Evolutionary conservation across 345 rosid genomes (phyloP).

Genomic region (Eucalyptus urophylla): DNA sequence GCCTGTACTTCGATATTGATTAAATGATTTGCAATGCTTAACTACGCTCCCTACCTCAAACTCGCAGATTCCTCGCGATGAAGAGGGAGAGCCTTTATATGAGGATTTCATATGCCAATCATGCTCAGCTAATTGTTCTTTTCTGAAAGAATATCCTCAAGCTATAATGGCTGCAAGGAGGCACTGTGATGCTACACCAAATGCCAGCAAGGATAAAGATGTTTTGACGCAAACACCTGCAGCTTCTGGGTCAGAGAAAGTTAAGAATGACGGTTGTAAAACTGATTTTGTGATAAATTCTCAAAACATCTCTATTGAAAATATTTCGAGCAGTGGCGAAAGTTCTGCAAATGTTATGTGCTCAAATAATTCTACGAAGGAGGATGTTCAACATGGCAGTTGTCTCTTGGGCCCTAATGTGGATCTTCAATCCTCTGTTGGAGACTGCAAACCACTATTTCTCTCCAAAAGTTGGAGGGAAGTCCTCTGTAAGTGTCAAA

Average conservation of each 20-base stretch:
- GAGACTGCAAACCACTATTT: slow-evolving; percentile 55
- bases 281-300: not conserved
- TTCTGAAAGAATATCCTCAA: slow-evolving; percentile 53
- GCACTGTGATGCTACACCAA: slow-evolving; percentile 5
- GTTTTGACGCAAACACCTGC: slow-evolving; percentile 24
- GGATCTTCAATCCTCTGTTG: slow-evolving; percentile 1
- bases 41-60: not conserved
- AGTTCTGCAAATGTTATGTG: slow-evolving; percentile 22
- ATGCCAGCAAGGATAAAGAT: slow-evolving; percentile 31
- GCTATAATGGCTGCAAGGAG: slow-evolving; percentile 38
- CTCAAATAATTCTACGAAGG: slow-evolving; percentile 3
- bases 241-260: slow-evolving; percentile 19
- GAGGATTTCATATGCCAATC: slow-evolving; percentile 82
- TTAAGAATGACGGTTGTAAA: slow-evolving; percentile 15
- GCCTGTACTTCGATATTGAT: not conserved
- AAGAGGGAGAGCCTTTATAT: slow-evolving; percentile 78
- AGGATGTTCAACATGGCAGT: not conserved
- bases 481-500: slow-evolving; percentile 62
- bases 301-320: slow-evolving; percentile 3
- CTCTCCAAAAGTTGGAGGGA: slow-evolving; percentile 86
- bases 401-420: slow-evolving; percentile 33
- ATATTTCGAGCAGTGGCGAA: slow-evolving; percentile 18
- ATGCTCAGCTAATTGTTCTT: slow-evolving; percentile 61
- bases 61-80: slow-evolving; percentile 72
- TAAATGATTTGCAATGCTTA: not conserved